Evolutionary conservation across 345 rosid species (phyloP), one percentile per base, ranked within the genome.

Genomic region (Zanthoxylum bungeanum): DNA sequence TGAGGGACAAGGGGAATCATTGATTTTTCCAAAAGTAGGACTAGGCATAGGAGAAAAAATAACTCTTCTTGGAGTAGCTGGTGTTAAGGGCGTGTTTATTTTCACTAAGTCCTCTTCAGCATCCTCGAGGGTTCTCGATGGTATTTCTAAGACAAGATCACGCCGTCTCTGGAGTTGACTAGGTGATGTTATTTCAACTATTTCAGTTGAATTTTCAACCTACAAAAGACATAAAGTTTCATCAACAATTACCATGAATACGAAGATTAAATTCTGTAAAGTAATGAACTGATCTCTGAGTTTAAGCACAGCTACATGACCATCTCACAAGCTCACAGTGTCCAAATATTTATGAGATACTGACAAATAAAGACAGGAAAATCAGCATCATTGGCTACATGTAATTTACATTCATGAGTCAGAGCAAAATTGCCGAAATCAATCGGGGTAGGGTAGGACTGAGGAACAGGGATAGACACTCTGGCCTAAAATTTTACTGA

Each of bases 41-140:
- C 96, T 94, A 0, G 82, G 87, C 69, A 90, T 52, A 55, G 99
- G 97, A 55, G 98, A 87, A 83, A 92, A 92, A 76, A 82, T 90
- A 24, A 88, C 97, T 79, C 82, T 88, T 80, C 80, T 90, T 6
- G 90, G 89, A 58, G 91, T 79, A 61, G 77, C 80, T 39, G 93
- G 88, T 36, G 93, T 81, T 53, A 77, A 74, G 27, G 93, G 85
- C 64, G 76, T 80, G 74, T 85, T 78, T 47, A 79, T 66, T 72
- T 78, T 75, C 74, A 55, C 70, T 28, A 72, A 53, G 51, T 85
- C 93, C 12, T 78, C 93, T 12, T 64, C 64, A 0, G 52, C 67
- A 39, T 85, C 75, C 68, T 83, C 89, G 1, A 58, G 73, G 78
- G 81, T 76, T 71, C 68, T 75, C 55, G 85, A 44, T 42, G 88